phyloP scores from a whole-genome alignment of 1,284 basidiomycete genomes.

The Marasmius sp. region DNA sequence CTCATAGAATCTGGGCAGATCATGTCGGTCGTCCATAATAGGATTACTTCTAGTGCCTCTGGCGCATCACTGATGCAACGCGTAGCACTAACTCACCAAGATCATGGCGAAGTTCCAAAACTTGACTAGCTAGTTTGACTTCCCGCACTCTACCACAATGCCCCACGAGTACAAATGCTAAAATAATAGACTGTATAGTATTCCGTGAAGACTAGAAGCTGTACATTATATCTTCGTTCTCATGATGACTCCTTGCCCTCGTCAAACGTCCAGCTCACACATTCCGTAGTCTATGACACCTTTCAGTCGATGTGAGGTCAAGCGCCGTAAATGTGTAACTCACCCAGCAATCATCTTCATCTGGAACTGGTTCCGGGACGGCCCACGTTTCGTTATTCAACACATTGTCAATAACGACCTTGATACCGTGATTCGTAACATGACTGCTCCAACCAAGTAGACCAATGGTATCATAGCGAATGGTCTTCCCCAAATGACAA shows the following conservation, averaged over 20 bases:
- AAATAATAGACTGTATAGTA: no score
- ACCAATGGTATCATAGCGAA: constrained; percentile 87
- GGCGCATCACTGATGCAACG: no score
- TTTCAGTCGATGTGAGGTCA: background rate
- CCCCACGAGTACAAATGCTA: no score
- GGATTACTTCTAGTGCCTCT: no score
- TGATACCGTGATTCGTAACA: constrained; percentile 68
- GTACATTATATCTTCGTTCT: background rate
- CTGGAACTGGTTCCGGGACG: constrained; percentile 37
- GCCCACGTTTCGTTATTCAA: constrained; percentile 45
- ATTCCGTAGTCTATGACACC: constrained; percentile 3
- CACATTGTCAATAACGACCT: constrained; percentile 63
- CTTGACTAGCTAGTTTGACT: no score
- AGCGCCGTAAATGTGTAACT: constrained; percentile 7
- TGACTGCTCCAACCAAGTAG: constrained; percentile 80
- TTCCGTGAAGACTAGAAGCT: background rate
- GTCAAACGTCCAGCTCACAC: constrained; percentile 11
- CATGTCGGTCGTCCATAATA: no score
- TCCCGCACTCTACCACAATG: no score
- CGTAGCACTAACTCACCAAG: no score
- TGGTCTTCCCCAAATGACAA: constrained; percentile 83
- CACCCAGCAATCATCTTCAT: constrained; percentile 33
- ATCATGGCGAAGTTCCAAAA: no score
- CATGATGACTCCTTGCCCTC: background rate
- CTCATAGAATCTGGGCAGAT: no score